Base-by-base conservation (phyloP, 345 rosid genomes). In the Noccaea bulbosa region DNA sequence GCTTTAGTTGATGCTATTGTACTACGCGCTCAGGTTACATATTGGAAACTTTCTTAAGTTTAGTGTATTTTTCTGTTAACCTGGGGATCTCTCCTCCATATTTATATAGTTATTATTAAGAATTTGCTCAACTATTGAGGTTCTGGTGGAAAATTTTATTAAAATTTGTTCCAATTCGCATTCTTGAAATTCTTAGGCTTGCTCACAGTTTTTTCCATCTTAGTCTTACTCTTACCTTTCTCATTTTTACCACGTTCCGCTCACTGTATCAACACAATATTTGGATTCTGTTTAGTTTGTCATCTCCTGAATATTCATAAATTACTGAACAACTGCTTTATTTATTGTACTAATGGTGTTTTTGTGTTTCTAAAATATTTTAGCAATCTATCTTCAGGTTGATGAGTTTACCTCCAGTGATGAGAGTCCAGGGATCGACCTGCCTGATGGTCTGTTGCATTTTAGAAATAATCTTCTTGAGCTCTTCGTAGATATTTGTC, bases 401-500 rank as follows among this genome's bases (percentile, higher is more conserved):
- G 93, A 90, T 65, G 97, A 88, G 58, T 85, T 85, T 77, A 83
- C 92, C 53, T 79, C 78, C 54, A 81, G 34, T 77, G 91, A 87
- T 45, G 87, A 80, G 47, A 83, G 83, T 69, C 83, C 78, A 71
- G 78, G 69, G 22, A 74, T 81, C 65, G 93, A 88, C 34, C 81
- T 93, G 71, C 97, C 97, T 27, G 98, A 93, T 74, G 90, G 91
- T 59, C 96, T 93, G 53, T 80, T 80, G 64, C 93, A 87, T 60
- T 93, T 86, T 63, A 82, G 98, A 81, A 85, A 77, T 83, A 88
- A 93, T 82, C 96, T 93, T 69, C 83, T 83, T 54, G 98, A 93
- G 77, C 89, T 88, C 74, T 73, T 90, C 82, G 96, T 86, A 72
- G 98, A 93, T 82, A 85, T 88, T 44, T 93, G 98, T 61, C 98